Conservation (phyloP, 495 filamentous ascomycete species). For the Penicillium paradoxum region DNA sequence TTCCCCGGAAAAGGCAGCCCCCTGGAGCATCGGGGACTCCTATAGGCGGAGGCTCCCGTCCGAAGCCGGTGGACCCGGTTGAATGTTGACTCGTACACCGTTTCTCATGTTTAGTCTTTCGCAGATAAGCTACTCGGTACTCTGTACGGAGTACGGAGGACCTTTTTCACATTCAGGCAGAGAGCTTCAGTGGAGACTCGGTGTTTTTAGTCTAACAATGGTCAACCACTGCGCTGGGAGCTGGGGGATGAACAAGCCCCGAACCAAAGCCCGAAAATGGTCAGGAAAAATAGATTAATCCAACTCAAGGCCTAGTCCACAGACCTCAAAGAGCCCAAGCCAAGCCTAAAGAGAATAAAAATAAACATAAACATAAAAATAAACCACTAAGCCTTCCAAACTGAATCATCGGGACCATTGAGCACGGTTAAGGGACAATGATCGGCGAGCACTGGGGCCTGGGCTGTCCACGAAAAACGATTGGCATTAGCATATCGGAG, state of each 20-base stretch:
- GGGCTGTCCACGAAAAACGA: neutral
- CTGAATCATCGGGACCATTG: no score
- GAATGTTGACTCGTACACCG: neutral
- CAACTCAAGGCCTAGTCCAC: neutral
- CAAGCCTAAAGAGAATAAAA: neutral
- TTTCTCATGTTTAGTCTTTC: no score
- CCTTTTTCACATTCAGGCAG: neutral
- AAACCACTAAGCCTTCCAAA: no score
- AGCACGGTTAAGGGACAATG: no score
- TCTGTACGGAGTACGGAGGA: no score
- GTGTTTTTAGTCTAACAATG: neutral
- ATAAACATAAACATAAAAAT: no score
- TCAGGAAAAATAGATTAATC: neutral
- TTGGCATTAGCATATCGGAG: neutral
- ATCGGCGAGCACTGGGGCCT: neutral
- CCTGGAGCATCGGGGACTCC: neutral
- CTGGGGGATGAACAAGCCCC: neutral
- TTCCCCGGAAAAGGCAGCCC: neutral
- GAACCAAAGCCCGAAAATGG: neutral
- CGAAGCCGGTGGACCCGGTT: neutral
- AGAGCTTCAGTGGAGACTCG: neutral
- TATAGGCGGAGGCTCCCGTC: neutral
- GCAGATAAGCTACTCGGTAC: neutral
- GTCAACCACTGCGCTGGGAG: neutral
- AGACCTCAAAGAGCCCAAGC: neutral